Percentiles rank a stretch among this genome's conserved stretches.
These are phyloP conservation scores for Clarireedia paspali DNA, from an alignment of 2,329 filamentous ascomycete genomes.

Conservation along the genomic window DNA sequence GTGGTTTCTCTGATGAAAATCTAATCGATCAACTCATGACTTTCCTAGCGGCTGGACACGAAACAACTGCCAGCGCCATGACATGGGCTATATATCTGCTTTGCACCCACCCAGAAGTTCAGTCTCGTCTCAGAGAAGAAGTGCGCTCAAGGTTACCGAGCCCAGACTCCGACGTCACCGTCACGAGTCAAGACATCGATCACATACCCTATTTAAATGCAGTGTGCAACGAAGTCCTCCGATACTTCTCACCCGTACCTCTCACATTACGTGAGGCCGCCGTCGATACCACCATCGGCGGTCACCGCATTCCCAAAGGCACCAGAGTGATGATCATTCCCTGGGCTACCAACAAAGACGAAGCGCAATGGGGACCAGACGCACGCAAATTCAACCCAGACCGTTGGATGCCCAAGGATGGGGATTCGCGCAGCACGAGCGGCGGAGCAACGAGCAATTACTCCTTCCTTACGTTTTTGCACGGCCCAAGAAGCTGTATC, in stretches of 20 bases:
- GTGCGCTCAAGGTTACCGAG: constrained; percentile 53
- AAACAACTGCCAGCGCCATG: constrained; percentile 68
- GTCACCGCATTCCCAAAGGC: constrained; percentile 59
- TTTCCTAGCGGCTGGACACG: constrained; percentile 75
- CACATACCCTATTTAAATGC: constrained; percentile 72
- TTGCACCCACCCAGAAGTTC: constrained; percentile 56
- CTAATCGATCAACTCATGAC: constrained; percentile 89
- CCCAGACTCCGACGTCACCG: constrained; percentile 32
- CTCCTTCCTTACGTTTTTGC: constrained; percentile 72
- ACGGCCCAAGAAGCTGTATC: constrained; percentile 81
- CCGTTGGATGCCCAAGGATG: constrained; percentile 53
- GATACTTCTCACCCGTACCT: constrained; percentile 65
- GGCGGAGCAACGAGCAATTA: constrained; percentile 73
- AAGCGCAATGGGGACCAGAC: constrained; percentile 67
- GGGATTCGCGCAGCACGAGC: constrained; percentile 38
- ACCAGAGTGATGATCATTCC: constrained; percentile 60
- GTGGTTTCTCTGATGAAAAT: constrained; percentile 68
- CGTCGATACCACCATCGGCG: constrained; percentile 56
- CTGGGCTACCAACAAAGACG: constrained; percentile 62
- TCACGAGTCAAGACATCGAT: constrained; percentile 55
- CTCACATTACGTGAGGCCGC: constrained; percentile 60
- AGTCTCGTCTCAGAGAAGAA: constrained; percentile 60
- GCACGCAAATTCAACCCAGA: constrained; percentile 72
- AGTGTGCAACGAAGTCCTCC: constrained; percentile 69
- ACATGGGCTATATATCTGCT: constrained; percentile 70